A percentile compares a stretch with the other conserved stretches of the same genome.
These are phyloP conservation scores for Vitis vinifera DNA, from an alignment of 164 flowering plant genomes.

Conservation along the genomic window ASM3070453v1 NC_081808.1:20978501-20979000, in stretches of 20 bases:
- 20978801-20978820: conserved; percentile 35
- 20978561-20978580: neutral
- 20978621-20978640: neutral
- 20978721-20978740: neutral
- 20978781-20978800: conserved; percentile 30
- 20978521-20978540: no score
- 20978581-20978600: neutral
- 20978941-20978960: neutral
- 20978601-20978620: neutral
- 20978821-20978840: conserved; percentile 39
- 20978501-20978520: no score
- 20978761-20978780: neutral
- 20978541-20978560: no score
- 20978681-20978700: conserved; percentile 42
- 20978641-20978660: conserved; percentile 38
- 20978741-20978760: neutral
- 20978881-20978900: neutral
- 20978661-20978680: conserved; percentile 33
- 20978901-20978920: no score
- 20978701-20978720: conserved; percentile 24
- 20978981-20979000: neutral
- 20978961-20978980: neutral
- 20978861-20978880: conserved; percentile 2
- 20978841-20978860: conserved; percentile 49
- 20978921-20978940: neutral